Evolutionary conservation across 2,329 filamentous ascomycete genomes (phyloP).

Genomic region (Thermoascus crustaceus): DNA sequence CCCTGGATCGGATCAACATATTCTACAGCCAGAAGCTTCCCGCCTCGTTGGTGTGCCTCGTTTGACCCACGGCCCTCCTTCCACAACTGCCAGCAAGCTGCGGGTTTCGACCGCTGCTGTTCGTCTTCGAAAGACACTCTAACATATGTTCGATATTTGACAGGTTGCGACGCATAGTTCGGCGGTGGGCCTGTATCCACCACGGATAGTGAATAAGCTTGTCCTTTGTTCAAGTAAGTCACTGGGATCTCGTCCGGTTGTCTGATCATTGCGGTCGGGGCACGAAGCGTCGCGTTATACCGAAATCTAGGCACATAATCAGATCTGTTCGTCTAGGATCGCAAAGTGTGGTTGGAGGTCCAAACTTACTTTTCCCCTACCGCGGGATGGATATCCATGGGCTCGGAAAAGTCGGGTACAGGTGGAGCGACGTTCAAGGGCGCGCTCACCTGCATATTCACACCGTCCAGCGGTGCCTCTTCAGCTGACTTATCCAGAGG

Average conservation of each 20-base stretch:
- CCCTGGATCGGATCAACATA: constrained; percentile 64
- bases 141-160: constrained; percentile 80
- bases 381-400: constrained; percentile 18
- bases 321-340: constrained; percentile 2
- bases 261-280: constrained; percentile 89
- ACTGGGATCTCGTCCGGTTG: constrained; percentile 83
- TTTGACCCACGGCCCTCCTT: constrained; percentile 94
- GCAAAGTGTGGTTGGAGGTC: constrained; percentile 17
- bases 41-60: constrained; percentile 87
- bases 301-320: constrained; percentile 55
- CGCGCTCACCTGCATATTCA: constrained; percentile 44
- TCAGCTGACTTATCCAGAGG: constrained; percentile 62
- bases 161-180: constrained; percentile 49
- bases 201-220: constrained; percentile 82
- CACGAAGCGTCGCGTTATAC: constrained; percentile 82
- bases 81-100: constrained; percentile 82
- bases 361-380: constrained; percentile 47
- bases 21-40: constrained; percentile 88
- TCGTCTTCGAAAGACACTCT: constrained; percentile 97
- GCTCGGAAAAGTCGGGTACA: constrained; percentile 17
- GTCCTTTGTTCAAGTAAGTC: constrained; percentile 97
- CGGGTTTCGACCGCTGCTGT: constrained; percentile 76
- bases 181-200: constrained; percentile 63
- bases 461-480: constrained; percentile 55
- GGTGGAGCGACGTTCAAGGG: constrained; percentile 40